Evolutionary conservation across 108 stramenopile species (phyloP), one percentile per base, ranked within the genome.

Genomic region (Stephanodiscus triporus): DNA sequence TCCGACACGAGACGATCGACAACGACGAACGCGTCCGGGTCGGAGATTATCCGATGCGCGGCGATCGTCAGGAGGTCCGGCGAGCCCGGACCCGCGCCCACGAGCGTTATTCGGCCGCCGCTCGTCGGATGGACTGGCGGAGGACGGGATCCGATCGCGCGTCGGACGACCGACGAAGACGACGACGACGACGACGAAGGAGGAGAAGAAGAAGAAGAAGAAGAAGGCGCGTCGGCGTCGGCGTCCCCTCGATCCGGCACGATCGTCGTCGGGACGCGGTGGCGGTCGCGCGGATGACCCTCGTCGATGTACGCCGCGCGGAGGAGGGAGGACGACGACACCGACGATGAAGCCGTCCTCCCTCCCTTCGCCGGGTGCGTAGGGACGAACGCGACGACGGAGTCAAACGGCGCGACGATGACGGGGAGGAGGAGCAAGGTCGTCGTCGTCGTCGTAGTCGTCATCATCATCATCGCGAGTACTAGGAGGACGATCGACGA

Each of bases 61-160:
- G 90, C 81, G 29, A 98, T 40, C 9, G 98, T 99, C 26, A 99
- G 86, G 4, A 99, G 78, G 16, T 96, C 95, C 0, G 97, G 97
- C 74, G 96, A 95, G 17, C 98, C 98, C 0, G 97, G 97, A 7
- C 97, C 97, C 0, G 96, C 88, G 55, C 97, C 97, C 9, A 97
- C 85, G 66, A 97, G 83, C 0, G 92, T 94, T 6, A 94, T 66
- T 9, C 70, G 71, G 1, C 93, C 93, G 43, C 90, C 90, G 72
- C 88, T 90, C 29, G 48, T 90, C 9, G 78, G 78, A 7, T 67
- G 66, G 34, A 55, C 32, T 53, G 54, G 24, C 45, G 72, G 63
- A 1, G 72, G 72, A 17, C 43, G 43, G n/a, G n/a, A n/a, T n/a
- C n/a, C n/a, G n/a, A n/a, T n/a, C n/a, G n/a, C n/a, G n/a, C n/a